Evolutionary conservation across 129 eudicot genomes (phyloP).

Genomic region (Artemisia tridentata): DNA sequence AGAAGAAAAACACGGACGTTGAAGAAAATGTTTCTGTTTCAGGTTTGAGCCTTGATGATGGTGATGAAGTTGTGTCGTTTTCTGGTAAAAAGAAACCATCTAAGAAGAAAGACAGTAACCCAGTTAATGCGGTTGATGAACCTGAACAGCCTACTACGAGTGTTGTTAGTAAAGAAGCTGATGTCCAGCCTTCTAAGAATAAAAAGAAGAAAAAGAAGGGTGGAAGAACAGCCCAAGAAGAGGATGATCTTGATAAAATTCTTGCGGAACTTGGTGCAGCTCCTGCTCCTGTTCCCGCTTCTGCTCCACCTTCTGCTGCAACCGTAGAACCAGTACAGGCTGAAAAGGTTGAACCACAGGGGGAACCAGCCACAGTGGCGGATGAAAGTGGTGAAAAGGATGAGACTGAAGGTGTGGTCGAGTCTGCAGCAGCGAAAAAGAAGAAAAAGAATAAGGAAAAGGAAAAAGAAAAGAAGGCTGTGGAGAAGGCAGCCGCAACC

Average conservation of each 20-base stretch:
- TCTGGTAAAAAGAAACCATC: constrained; percentile 91
- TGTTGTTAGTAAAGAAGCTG: constrained; percentile 33
- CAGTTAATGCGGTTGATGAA: constrained; percentile 38
- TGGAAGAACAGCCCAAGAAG: constrained; percentile 79
- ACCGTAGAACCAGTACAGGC: constrained; percentile 28
- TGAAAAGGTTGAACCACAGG: constrained; percentile 47
- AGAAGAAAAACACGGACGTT: constrained; percentile 41
- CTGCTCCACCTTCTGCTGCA: constrained; percentile 33
- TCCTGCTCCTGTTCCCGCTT: constrained; percentile 41
- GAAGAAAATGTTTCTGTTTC: constrained; percentile 56
- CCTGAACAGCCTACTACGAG: constrained; percentile 33
- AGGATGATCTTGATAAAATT: constrained; percentile 78
- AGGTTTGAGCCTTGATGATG: constrained; percentile 39
- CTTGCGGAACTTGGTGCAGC: constrained; percentile 84
- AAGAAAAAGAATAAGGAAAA: constrained; percentile 94
- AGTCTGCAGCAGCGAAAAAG: constrained; percentile 77
- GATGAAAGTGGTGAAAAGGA: constrained; percentile 60
- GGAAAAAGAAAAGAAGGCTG: constrained; percentile 85
- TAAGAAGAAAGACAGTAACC: constrained; percentile 61
- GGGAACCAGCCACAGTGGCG: constrained; percentile 36
- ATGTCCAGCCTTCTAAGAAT: constrained; percentile 57
- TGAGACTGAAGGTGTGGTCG: constrained; percentile 56
- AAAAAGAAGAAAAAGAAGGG: constrained; percentile 92
- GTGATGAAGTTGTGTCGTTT: constrained; percentile 49
- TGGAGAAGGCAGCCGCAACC: constrained; percentile 46